Base-by-base conservation (phyloP, 2,329 filamentous ascomycete species). In the Onygenales sp. region DNA sequence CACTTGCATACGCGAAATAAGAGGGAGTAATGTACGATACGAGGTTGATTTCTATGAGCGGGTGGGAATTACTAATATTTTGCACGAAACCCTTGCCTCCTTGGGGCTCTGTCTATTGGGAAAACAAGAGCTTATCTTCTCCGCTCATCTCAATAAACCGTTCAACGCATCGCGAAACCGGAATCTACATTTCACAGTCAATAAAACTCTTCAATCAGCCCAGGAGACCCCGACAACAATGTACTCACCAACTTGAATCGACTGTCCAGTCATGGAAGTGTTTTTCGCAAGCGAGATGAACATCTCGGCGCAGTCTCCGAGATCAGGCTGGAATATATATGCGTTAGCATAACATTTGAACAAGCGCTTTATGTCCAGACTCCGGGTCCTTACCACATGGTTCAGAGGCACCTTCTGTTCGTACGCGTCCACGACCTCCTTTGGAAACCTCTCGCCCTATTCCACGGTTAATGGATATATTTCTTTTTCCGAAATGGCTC, bases 351-450 rank as follows among this genome's bases (percentile, higher is more conserved):
- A 47, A 51, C 50, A 39, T 17, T 8, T 43, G 17, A 2, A 2
- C 17, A 2, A 17, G 17, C 17, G 17, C 17, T 33, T 44, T 3
- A 35, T 38, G 17, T 32, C n/a, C 42, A 7, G 7, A 47, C 9
- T 43, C 41, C 14, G 14, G 43, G 11, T n/a, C 64, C 72, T 60
- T 62, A 81, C 79, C 60, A 74, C 76, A 59, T 75, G 76, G 68
- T 86, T 82, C 39, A 90, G 71, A 52, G 74, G 77, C 1, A 83
- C 80, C 44, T 69, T 74, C n/a, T 82, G 69, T 54, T 75, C 78
- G 58, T 79, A 71, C 1, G 58, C 67, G 52, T 81, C 69, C 46
- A 85, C 78, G 56, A 70, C 71, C 59, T 87, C 84, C 2, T 76
- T 68, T 0, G 77, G 70, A 65, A 82, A 88, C 57, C 67, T 73